These are phyloP conservation scores for Fusarium sp. DNA, from an alignment of 2,329 filamentous ascomycete genomes.

Conservation along the genomic window DNA sequence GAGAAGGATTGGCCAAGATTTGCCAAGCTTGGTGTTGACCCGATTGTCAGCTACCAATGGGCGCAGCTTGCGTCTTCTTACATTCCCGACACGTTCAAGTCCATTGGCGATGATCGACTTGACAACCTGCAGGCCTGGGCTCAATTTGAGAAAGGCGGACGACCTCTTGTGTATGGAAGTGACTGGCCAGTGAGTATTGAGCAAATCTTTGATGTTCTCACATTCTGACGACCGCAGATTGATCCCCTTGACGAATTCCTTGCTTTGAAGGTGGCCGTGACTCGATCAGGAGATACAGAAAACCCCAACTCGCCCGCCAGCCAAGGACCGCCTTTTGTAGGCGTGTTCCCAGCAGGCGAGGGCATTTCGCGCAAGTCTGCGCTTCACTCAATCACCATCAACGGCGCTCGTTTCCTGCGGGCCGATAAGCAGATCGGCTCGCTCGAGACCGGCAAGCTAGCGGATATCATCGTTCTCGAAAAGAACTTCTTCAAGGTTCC, in stretches of 20 bases:
- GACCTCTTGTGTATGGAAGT: slow-evolving; percentile 40
- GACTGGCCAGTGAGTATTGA: slow-evolving; percentile 44
- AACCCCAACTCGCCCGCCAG: slow-evolving; percentile 43
- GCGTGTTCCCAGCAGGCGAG: slow-evolving; percentile 32
- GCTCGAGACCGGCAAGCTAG: slow-evolving; percentile 43
- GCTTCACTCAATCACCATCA: slow-evolving; percentile 40
- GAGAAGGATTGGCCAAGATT: slow-evolving; percentile 43
- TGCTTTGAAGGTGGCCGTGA: slow-evolving; percentile 43
- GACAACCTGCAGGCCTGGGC: slow-evolving; percentile 46
- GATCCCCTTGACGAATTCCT: slow-evolving; percentile 46
- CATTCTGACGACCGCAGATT: slow-evolving; percentile 29
- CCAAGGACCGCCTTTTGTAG: slow-evolving; percentile 34
- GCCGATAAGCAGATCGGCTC: slow-evolving; percentile 43
- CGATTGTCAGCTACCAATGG: slow-evolving; percentile 45
- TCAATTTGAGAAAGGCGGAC: slow-evolving; percentile 30
- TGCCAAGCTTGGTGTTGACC: slow-evolving; percentile 39
- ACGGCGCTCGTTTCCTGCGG: slow-evolving; percentile 39
- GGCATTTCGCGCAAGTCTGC: slow-evolving; percentile 38
- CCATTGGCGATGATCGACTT: slow-evolving; percentile 34
- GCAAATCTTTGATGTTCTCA: accelerated
- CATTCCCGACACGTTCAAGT: slow-evolving; percentile 40
- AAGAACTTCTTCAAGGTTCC: slow-evolving; percentile 44
- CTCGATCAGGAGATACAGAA: slow-evolving; percentile 41
- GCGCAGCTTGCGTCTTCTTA: slow-evolving; percentile 44
- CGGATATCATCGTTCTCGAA: slow-evolving; percentile 42